Percentiles rank a stretch among this genome's conserved stretches.
Evolutionary conservation across 495 filamentous ascomycete genomes (phyloP).

Genomic region (Sporormia fimetaria): DNA sequence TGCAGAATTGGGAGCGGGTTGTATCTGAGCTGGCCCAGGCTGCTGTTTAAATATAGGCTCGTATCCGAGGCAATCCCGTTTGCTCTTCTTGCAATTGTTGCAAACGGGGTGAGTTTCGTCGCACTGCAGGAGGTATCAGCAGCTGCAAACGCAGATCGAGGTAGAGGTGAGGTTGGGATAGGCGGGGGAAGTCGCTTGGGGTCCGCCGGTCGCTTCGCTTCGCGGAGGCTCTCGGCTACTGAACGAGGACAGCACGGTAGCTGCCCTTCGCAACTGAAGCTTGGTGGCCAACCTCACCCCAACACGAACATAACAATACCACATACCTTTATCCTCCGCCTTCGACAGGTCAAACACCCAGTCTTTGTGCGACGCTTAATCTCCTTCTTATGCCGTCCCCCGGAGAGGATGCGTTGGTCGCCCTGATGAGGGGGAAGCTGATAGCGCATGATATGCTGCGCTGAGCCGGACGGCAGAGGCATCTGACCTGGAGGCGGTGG

Average conservation of each 20-base stretch:
- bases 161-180: slow-evolving; percentile 15
- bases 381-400: slow-evolving; percentile 90
- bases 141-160: neutral
- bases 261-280: slow-evolving; percentile 6
- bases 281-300: slow-evolving; percentile 7
- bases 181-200: slow-evolving; percentile 20
- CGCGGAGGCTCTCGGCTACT: slow-evolving; percentile 25
- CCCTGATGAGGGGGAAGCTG: slow-evolving; percentile 45
- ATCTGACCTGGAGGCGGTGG: slow-evolving; percentile 32
- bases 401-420: slow-evolving; percentile 53
- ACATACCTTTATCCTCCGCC: slow-evolving; percentile 95
- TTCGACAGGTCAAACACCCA: slow-evolving; percentile 91
- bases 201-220: no score
- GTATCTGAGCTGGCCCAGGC: slow-evolving; percentile 64
- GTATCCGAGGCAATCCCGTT: slow-evolving; percentile 94
- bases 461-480: slow-evolving; percentile 32
- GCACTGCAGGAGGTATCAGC: slow-evolving; percentile 49
- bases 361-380: slow-evolving; percentile 98
- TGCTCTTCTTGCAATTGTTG: slow-evolving; percentile 96
- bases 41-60: slow-evolving; percentile 95
- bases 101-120: slow-evolving; percentile 92
- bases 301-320: slow-evolving; percentile 8
- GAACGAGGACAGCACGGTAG: slow-evolving; percentile 6
- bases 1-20: slow-evolving; percentile 52
- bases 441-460: slow-evolving; percentile 45